These are phyloP conservation scores for Schizophyllum amplum DNA, from an alignment of 1,284 basidiomycete genomes.

Conservation along the genomic window DNA sequence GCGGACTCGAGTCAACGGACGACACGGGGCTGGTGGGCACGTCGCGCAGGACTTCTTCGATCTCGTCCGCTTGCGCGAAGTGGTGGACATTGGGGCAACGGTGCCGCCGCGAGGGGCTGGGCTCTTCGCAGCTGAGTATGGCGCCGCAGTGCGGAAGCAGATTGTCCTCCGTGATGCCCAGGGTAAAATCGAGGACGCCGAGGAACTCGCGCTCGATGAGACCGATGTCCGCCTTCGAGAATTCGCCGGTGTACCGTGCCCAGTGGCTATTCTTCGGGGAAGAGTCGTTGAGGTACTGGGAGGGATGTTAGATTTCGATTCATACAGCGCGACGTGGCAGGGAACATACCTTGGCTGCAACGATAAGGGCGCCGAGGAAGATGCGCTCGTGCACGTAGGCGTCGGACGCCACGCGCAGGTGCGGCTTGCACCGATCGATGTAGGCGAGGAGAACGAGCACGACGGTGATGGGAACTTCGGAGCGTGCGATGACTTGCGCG, in stretches of 20 bases:
- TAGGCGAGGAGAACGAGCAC: conserved; percentile 46
- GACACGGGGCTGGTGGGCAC: background rate
- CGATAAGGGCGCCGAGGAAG: conserved; percentile 49
- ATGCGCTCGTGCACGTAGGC: conserved; percentile 56
- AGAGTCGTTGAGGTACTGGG: conserved; percentile 47
- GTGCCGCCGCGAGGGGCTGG: background rate
- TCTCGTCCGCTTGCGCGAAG: background rate
- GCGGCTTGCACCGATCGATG: conserved; percentile 43
- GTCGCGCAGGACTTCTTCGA: background rate
- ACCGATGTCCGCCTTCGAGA: conserved; percentile 51
- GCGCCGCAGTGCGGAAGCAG: conserved; percentile 36
- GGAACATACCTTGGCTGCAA: conserved; percentile 42
- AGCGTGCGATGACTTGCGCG: conserved; percentile 39
- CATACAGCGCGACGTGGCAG: conserved; percentile 6
- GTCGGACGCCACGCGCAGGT: conserved; percentile 48
- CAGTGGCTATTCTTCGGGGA: conserved; percentile 55
- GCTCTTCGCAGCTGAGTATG: background rate
- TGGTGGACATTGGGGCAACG: background rate
- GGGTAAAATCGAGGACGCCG: conserved; percentile 48
- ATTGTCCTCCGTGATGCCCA: conserved; percentile 39
- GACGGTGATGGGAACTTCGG: conserved; percentile 42
- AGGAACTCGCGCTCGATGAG: conserved; percentile 56
- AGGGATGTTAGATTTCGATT: conserved; percentile 7
- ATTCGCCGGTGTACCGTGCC: conserved; percentile 52
- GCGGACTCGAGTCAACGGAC: background rate